phyloP scores from a whole-genome alignment of 192 early-diverging fungal genomes.

The Neocallimastix lanati region DNA sequence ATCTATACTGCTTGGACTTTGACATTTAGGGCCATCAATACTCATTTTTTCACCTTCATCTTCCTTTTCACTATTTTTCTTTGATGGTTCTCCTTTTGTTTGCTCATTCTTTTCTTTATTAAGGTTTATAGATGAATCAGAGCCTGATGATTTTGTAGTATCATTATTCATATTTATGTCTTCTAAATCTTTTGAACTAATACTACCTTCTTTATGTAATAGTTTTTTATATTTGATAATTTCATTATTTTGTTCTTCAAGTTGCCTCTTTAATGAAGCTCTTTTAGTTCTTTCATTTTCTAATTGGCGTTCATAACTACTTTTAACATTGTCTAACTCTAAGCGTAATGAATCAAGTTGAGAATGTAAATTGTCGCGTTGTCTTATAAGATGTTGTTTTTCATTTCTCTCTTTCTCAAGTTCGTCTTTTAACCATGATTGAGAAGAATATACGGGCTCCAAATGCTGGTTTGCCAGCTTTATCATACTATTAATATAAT shows the following conservation, averaged over 20 bases:
- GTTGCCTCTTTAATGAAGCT: not conserved
- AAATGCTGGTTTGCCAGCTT: not conserved
- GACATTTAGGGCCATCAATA: not conserved
- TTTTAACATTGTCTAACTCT: not conserved
- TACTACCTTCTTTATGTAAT: not conserved
- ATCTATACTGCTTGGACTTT: not conserved
- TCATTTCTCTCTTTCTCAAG: not conserved
- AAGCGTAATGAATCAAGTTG: not conserved
- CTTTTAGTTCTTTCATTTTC: not conserved
- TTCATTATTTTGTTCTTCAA: not conserved
- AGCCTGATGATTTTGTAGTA: not conserved
- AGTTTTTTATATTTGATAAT: not conserved
- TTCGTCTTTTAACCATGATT: not conserved
- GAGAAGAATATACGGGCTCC: not conserved
- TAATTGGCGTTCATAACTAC: not conserved
- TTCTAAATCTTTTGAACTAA: not conserved
- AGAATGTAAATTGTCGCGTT: not conserved
- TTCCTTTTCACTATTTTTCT: not conserved
- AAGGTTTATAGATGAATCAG: not conserved
- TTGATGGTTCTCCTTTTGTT: not conserved
- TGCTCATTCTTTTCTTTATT: not conserved
- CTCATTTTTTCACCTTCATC: not conserved
- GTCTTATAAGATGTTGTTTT: not conserved
- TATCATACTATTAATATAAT: not conserved
- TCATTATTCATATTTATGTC: not conserved